A percentile compares a stretch with the other conserved stretches of the same genome.
Conservation (phyloP, 75 land plant species). For the Pinus albicaulis region DNA sequence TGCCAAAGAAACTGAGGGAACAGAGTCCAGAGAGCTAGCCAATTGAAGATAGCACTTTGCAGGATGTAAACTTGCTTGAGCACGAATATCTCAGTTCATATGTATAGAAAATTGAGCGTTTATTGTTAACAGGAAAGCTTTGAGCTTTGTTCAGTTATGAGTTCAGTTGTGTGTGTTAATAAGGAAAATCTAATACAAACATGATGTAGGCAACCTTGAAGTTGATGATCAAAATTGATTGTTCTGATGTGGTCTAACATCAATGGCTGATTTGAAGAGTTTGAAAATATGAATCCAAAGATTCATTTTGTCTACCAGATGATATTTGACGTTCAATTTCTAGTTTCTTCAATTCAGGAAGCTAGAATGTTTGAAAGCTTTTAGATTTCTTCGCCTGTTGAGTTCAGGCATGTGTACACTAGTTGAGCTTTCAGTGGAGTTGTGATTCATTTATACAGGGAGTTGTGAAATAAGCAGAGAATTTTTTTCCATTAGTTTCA, state of each 20-base stretch:
- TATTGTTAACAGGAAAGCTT: neutral
- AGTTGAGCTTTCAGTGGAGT: conserved; percentile 5
- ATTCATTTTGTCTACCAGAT: neutral
- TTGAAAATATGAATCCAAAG: neutral
- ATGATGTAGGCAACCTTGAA: neutral
- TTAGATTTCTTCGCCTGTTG: neutral
- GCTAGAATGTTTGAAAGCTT: neutral
- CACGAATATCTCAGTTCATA: neutral
- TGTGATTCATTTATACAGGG: neutral
- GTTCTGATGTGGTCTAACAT: conserved; percentile 3
- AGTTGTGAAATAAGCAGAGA: neutral
- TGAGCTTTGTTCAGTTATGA: neutral
- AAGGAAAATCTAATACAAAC: too few relatives aligned
- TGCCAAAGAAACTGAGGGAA: neutral
- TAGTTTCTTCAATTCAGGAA: neutral
- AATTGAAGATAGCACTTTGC: neutral
- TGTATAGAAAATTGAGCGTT: neutral
- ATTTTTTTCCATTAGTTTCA: neutral
- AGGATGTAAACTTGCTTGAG: neutral
- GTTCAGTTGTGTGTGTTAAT: neutral
- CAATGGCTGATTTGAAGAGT: conserved; percentile 7
- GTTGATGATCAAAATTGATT: neutral
- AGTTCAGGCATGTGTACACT: conserved; percentile 1
- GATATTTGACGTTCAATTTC: neutral
- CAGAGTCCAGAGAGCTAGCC: neutral